These are phyloP conservation scores for Ochetophila trinervis DNA, from an alignment of 306 rosid genomes.

Conservation along the genomic window DNA sequence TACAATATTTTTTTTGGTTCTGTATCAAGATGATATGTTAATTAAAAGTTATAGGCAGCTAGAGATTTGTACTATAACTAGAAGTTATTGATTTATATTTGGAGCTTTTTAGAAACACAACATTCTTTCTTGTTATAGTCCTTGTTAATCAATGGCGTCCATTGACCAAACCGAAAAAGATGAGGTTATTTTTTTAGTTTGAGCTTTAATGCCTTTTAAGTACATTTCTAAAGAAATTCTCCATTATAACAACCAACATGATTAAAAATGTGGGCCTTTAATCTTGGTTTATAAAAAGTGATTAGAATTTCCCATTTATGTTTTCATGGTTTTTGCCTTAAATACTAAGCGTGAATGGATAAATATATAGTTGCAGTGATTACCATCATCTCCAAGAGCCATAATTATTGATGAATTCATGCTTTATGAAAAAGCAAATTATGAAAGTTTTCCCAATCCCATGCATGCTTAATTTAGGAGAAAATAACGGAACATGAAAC, in stretches of 20 bases:
- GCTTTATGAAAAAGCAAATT: too few species aligned
- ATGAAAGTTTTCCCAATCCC: too few species aligned
- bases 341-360: too few species aligned
- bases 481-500: too few species aligned
- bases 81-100: background rate
- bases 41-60: background rate
- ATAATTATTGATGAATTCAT: too few species aligned
- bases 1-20: too few species aligned
- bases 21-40: too few species aligned
- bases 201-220: slow-evolving; percentile 46
- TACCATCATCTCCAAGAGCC: too few species aligned
- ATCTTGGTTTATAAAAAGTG: slow-evolving; percentile 28
- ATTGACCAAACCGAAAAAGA: slow-evolving; percentile 28
- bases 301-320: slow-evolving; percentile 21
- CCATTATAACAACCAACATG: slow-evolving; percentile 88
- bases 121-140: slow-evolving; percentile 21
- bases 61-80: too few species aligned
- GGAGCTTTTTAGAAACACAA: background rate
- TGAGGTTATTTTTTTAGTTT: slow-evolving; percentile 37
- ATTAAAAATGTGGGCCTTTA: slow-evolving; percentile 80
- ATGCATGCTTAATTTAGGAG: too few species aligned
- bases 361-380: too few species aligned
- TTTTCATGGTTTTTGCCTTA: background rate
- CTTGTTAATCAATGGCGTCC: slow-evolving; percentile 18
- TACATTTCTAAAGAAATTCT: slow-evolving; percentile 41